Evolutionary conservation across 1,284 basidiomycete species (phyloP).

Genomic region (Ustilago crameri): DNA sequence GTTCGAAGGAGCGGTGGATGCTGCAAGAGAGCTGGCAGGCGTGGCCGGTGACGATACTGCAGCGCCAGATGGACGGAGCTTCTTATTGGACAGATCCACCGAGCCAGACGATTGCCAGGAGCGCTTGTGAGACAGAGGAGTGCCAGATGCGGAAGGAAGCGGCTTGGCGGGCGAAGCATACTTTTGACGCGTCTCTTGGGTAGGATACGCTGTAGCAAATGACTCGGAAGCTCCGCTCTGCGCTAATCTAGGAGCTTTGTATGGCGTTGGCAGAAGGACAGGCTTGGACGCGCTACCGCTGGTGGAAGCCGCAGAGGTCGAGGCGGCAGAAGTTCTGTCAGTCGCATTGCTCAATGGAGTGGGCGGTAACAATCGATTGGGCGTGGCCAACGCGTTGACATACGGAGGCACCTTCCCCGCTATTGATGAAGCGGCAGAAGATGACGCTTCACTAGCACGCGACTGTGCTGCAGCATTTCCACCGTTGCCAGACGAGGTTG

Average conservation of each 20-base stretch:
- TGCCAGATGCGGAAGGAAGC: slow-evolving; percentile 12
- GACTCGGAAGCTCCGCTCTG: slow-evolving; percentile 40
- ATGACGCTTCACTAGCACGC: background rate
- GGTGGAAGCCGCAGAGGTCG: slow-evolving; percentile 5
- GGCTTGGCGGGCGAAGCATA: slow-evolving; percentile 49
- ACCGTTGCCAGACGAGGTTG: background rate
- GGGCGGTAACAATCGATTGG: slow-evolving; percentile 31
- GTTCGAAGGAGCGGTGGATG: slow-evolving; percentile 3
- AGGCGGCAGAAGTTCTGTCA: slow-evolving; percentile 11
- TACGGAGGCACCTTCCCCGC: slow-evolving; percentile 21
- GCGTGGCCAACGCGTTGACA: slow-evolving; percentile 15
- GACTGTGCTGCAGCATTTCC: background rate
- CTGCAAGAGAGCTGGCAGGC: background rate
- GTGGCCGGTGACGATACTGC: slow-evolving; percentile 8
- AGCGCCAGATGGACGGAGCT: slow-evolving; percentile 9
- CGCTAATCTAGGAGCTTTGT: slow-evolving; percentile 33
- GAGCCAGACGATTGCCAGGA: slow-evolving; percentile 33
- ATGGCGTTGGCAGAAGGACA: slow-evolving; percentile 31
- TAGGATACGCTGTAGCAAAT: slow-evolving; percentile 48
- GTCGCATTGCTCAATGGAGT: slow-evolving; percentile 30
- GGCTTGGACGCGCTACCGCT: slow-evolving; percentile 15
- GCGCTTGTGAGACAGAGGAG: slow-evolving; percentile 28
- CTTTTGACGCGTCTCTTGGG: slow-evolving; percentile 51
- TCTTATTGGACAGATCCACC: slow-evolving; percentile 35
- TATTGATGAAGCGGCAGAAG: slow-evolving; percentile 5